phyloP scores from a whole-genome alignment of 371 early-diverging fungal species.

The Sporodiniella umbellata region DNA sequence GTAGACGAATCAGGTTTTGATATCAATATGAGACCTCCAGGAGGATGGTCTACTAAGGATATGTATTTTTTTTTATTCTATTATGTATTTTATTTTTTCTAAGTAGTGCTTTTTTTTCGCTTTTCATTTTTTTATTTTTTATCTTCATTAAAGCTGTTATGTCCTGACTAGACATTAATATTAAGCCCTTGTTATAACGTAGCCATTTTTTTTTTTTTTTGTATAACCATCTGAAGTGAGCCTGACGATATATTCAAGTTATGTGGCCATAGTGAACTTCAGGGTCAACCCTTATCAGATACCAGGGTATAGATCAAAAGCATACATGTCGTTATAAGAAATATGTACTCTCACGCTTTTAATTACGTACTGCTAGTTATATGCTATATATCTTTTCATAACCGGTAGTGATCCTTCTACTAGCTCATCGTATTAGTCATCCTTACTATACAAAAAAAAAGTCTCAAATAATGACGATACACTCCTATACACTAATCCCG shows the following conservation, averaged over 20 bases:
- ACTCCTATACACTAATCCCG: too few species aligned
- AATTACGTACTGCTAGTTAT: background rate
- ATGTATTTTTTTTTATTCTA: too few species aligned
- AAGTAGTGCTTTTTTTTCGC: background rate
- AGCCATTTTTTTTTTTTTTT: slow-evolving; percentile 40
- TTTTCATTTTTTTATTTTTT: background rate
- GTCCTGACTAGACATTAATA: background rate
- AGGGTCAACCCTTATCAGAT: background rate
- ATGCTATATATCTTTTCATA: background rate
- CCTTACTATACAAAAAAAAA: too few species aligned
- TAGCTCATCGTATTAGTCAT: too few species aligned
- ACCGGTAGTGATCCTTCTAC: background rate
- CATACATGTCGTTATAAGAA: background rate
- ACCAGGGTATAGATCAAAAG: background rate
- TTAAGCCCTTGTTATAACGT: background rate
- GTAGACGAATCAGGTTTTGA: too few species aligned
- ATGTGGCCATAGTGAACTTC: background rate
- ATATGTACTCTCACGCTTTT: background rate
- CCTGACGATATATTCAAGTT: slow-evolving; percentile 2
- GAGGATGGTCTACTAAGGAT: too few species aligned
- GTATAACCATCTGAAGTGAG: slow-evolving; percentile 24
- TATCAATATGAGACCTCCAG: too few species aligned
- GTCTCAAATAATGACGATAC: too few species aligned
- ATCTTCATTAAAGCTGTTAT: background rate
- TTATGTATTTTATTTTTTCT: background rate